phyloP scores from a whole-genome alignment of 352 stramenopile species.

The Plasmopara halstedii region DNA sequence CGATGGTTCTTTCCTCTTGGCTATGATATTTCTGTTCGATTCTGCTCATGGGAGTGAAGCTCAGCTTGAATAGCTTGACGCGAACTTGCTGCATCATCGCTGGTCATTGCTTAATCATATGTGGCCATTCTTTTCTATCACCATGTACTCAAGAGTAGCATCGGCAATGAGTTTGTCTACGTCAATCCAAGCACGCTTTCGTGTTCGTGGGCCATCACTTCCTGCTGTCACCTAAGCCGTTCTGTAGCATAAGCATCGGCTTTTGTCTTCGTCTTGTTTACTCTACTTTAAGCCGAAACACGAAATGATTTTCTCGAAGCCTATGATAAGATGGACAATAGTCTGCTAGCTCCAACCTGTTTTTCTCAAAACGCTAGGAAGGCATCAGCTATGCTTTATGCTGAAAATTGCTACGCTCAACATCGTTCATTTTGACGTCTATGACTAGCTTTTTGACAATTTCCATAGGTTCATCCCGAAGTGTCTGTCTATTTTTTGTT shows the following conservation, averaged over 20 bases:
- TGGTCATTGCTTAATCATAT: neutral
- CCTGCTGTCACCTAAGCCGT: neutral
- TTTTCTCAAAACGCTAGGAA: no score
- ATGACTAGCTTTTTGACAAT: neutral
- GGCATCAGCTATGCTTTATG: no score
- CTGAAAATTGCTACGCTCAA: no score
- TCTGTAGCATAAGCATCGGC: neutral
- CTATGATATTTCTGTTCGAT: neutral
- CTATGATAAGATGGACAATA: no score
- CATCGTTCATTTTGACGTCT: neutral
- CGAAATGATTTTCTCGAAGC: neutral
- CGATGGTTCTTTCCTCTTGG: neutral
- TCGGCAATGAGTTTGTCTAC: neutral
- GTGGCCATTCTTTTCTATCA: neutral
- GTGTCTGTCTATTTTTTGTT: neutral
- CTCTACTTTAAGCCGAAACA: neutral
- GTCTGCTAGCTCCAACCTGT: no score
- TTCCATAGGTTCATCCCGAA: neutral
- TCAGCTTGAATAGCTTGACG: neutral
- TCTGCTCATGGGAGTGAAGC: constrained; percentile 3
- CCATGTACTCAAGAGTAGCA: neutral
- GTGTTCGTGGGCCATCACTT: neutral
- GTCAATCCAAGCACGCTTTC: neutral
- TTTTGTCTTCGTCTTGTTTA: neutral
- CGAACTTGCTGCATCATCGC: neutral